These are phyloP conservation scores for Bacidia rubella DNA, from an alignment of 495 filamentous ascomycete species.

Conservation along the genomic window DNA sequence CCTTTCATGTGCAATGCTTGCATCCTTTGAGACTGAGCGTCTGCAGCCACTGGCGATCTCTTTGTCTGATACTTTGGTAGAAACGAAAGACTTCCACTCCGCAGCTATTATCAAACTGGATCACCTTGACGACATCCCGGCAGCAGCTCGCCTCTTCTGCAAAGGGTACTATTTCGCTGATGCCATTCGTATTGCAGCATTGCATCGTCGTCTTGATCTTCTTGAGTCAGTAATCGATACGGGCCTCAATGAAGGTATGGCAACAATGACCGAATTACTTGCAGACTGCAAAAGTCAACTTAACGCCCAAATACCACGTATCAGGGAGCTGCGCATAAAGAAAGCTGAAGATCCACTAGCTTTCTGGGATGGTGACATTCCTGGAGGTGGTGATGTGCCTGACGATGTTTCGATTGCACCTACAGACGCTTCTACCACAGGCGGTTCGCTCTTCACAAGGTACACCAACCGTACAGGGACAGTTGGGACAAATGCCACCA, in stretches of 20 bases:
- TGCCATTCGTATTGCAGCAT: conserved; percentile 56
- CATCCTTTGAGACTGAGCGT: conserved; percentile 41
- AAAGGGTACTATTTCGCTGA: conserved; percentile 73
- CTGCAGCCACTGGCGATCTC: conserved; percentile 48
- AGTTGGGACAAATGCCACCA: conserved; percentile 50
- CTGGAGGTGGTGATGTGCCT: conserved; percentile 50
- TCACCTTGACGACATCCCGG: conserved; percentile 55
- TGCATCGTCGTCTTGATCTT: conserved; percentile 32
- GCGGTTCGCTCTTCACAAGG: conserved; percentile 66
- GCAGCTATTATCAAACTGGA: conserved; percentile 72
- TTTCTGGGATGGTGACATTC: conserved; percentile 55
- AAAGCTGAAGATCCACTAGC: conserved; percentile 69
- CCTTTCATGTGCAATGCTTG: conserved; percentile 59
- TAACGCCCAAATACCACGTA: conserved; percentile 66
- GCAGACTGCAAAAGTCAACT: conserved; percentile 84
- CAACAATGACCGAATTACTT: conserved; percentile 69
- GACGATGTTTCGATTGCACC: conserved; percentile 88
- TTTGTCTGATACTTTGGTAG: conserved; percentile 58
- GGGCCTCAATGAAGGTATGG: conserved; percentile 64
- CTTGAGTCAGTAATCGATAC: conserved; percentile 53
- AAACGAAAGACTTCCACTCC: conserved; percentile 66
- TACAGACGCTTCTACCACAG: conserved; percentile 63
- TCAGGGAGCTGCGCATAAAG: conserved; percentile 65
- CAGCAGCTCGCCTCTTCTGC: conserved; percentile 59
- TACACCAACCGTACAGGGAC: conserved; percentile 61